A percentile compares a stretch with the other conserved stretches of the same genome.
These are phyloP conservation scores for Avena sativa DNA, from an alignment of 176 grass and related monocot species.

Conservation along the genomic window DNA sequence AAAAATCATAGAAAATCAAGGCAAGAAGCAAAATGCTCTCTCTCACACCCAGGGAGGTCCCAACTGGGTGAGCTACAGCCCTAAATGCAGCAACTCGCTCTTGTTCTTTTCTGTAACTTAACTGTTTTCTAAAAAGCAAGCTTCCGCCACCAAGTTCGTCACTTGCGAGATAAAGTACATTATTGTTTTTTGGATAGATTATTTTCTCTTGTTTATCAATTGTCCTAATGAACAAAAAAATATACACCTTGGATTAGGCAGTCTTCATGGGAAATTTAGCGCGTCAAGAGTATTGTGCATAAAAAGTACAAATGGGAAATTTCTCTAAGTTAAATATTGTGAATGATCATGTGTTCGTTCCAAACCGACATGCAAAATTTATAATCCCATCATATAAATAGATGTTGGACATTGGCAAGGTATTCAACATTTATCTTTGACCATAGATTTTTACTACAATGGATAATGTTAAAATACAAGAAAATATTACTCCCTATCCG, in stretches of 20 bases:
- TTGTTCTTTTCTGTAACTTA: conserved; percentile 29
- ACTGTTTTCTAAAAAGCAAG: conserved; percentile 40
- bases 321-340: background rate
- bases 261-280: background rate
- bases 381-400: too few species aligned
- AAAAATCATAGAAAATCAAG: conserved; percentile 26
- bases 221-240: background rate
- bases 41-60: background rate
- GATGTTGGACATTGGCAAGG: too few species aligned
- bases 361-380: background rate
- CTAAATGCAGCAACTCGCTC: conserved; percentile 39
- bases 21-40: background rate
- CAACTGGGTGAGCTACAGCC: conserved; percentile 28
- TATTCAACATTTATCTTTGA: too few species aligned
- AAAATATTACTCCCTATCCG: too few species aligned
- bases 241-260: background rate
- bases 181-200: background rate
- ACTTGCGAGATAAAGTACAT: background rate
- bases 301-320: background rate
- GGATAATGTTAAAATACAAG: too few species aligned
- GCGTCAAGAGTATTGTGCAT: too few species aligned
- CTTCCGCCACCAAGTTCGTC: conserved; percentile 22
- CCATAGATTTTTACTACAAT: too few species aligned
- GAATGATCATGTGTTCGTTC: background rate
- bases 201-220: background rate